phyloP scores from a whole-genome alignment of 208 protist species.

The Borovskyia barvae region DNA sequence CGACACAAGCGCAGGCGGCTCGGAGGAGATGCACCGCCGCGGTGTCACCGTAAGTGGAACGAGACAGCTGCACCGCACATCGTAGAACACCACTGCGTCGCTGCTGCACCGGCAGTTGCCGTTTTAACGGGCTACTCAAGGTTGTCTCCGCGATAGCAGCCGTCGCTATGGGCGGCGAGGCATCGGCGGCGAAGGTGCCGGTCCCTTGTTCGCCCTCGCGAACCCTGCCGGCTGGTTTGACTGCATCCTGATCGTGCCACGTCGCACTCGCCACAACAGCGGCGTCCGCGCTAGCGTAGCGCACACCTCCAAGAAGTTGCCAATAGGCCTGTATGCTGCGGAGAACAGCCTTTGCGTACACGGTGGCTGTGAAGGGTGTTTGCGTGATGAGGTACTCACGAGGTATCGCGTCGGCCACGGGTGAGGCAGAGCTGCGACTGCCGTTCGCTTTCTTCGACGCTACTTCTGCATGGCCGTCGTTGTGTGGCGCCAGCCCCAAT shows the following conservation, averaged over 20 bases:
- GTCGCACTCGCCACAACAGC: conserved; percentile 3
- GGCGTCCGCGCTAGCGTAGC: conserved; percentile 22
- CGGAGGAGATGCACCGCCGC: conserved; percentile 22
- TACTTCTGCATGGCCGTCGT: background rate
- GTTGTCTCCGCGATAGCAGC: no score
- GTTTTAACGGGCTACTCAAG: no score
- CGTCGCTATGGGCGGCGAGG: background rate
- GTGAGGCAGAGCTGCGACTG: background rate
- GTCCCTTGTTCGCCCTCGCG: background rate
- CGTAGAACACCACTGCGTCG: conserved; percentile 25
- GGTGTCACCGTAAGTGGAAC: conserved; percentile 22
- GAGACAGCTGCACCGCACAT: conserved; percentile 25
- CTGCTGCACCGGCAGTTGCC: no score
- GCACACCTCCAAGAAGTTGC: conserved; percentile 29
- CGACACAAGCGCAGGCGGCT: conserved; percentile 27
- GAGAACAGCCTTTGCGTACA: conserved; percentile 20
- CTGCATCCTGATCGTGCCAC: conserved; percentile 6
- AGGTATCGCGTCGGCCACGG: no score
- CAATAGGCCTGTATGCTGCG: conserved; percentile 15
- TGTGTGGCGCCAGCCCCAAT: background rate
- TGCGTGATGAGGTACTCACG: conserved; percentile 7
- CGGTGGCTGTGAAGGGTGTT: conserved; percentile 6
- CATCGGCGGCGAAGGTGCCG: background rate
- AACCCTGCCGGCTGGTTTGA: background rate
- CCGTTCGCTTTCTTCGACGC: background rate